Evolutionary conservation across 495 filamentous ascomycete genomes (phyloP), one percentile per base, ranked within the genome.

Genomic region (Aspergillus ellipticus): DNA sequence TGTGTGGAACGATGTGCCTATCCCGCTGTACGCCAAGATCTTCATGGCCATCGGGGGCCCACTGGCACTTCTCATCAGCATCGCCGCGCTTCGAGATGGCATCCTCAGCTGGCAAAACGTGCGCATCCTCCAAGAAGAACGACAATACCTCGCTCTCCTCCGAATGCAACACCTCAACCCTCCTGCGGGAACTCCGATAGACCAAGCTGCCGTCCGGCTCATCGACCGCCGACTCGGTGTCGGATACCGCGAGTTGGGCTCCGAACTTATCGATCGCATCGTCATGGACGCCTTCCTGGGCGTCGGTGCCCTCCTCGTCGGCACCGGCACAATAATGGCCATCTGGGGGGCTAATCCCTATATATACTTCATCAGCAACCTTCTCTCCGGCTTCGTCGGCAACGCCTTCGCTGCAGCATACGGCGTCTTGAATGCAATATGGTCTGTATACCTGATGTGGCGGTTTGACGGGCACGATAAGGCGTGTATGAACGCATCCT

Each of bases 41-140:
- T 57, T 80, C 2, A 79, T 81, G 77, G 76, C 67, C 3, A 65
- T 79, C n/a, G 78, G 78, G 4, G 78, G 75, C 0, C 70, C 71
- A 6, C 21, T 76, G 3, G 77, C 77, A 0, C 55, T 80, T 16
- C 53, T 59, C 11, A 75, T 81, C 67, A 61, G 70, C 2, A 53
- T 71, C n/a, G 72, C 79, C 33, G 75, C 74, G 3, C 20, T 72
- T 3, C 55, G 64, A 13, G 78, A 81, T 54, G 69, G 70, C 17
- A 37, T 60, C 2, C 62, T 79, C 11, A 76, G 74, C 43, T 75
- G 66, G 68, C 54, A 53, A 35, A 81, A 81, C 53, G 62, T 79
- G 13, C 58, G 54, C 20, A 57, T 73, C 0, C 70, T 81, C 2
- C 65, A 64, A 1, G 55, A 28, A 22, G 78, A 81, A 54, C 62